These are phyloP conservation scores for Eimeria tenella DNA, from an alignment of 169 alveolate species.

Conservation along the genomic window DNA sequence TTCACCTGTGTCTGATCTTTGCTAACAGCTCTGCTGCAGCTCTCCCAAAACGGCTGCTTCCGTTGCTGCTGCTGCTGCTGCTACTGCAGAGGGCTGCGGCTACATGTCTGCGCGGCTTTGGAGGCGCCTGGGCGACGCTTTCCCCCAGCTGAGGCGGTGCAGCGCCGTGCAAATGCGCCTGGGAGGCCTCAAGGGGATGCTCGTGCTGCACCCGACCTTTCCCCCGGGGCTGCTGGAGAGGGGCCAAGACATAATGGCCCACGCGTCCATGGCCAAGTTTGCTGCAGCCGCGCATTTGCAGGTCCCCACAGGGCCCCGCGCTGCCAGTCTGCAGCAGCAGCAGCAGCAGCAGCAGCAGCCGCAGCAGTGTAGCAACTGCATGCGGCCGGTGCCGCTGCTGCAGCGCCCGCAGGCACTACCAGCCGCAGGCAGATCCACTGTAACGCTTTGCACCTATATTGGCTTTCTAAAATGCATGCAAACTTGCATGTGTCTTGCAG, in stretches of 20 bases:
- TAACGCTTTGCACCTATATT: no score
- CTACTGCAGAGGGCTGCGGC: conserved; percentile 30
- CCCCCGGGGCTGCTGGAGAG: neutral
- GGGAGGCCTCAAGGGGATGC: conserved; percentile 90
- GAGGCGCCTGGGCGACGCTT: neutral
- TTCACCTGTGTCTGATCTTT: neutral
- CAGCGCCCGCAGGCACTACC: no score
- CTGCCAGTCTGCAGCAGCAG: no score
- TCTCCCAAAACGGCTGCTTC: neutral
- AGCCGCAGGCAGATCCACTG: no score
- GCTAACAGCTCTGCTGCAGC: neutral
- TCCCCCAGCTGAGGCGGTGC: neutral
- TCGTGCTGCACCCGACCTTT: conserved; percentile 81
- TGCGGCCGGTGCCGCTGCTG: no score
- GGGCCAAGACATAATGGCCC: neutral
- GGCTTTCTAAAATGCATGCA: no score
- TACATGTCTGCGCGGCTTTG: conserved; percentile 5
- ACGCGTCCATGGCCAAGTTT: conserved; percentile 15
- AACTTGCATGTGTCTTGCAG: neutral
- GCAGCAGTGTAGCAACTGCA: no score
- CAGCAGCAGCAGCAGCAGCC: no score
- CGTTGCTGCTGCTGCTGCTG: neutral
- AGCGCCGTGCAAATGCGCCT: conserved; percentile 86
- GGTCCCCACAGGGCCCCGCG: no score
- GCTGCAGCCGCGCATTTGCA: no score